Evolutionary conservation across 2,329 filamentous ascomycete genomes (phyloP).

Genomic region (Didymella lethalis): DNA sequence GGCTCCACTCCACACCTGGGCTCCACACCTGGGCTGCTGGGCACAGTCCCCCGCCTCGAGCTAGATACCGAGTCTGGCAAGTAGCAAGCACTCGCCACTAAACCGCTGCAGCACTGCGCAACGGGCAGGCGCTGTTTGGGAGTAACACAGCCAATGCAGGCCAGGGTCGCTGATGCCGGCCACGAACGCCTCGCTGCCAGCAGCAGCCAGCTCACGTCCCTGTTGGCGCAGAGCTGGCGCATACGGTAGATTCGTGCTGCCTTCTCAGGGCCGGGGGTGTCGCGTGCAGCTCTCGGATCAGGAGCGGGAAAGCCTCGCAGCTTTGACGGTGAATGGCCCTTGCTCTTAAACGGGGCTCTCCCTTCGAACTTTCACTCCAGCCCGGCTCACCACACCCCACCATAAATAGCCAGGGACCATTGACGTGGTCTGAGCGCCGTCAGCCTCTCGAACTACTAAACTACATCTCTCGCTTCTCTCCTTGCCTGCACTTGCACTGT

Average conservation of each 20-base stretch:
- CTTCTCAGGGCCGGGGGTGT: slow-evolving; percentile 33
- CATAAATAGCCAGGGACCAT: slow-evolving; percentile 20
- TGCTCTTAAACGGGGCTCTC: slow-evolving; percentile 12
- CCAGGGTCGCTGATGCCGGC: slow-evolving; percentile 1
- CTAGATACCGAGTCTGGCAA: slow-evolving; percentile 4
- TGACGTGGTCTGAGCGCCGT: slow-evolving; percentile 19
- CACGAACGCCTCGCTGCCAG: slow-evolving; percentile 13
- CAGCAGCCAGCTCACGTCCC: slow-evolving; percentile 13
- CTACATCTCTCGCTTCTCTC: slow-evolving; percentile 19
- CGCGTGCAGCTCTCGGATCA: slow-evolving; percentile 38
- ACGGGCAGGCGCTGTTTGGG: slow-evolving; percentile 8
- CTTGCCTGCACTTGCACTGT: slow-evolving; percentile 2
- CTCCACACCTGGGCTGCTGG: background rate
- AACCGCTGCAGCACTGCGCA: slow-evolving; percentile 12
- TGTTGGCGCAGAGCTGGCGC: slow-evolving; percentile 16
- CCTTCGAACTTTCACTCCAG: slow-evolving; percentile 13
- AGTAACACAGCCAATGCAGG: slow-evolving; percentile 7
- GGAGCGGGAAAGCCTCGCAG: slow-evolving; percentile 21
- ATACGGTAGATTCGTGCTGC: slow-evolving; percentile 3
- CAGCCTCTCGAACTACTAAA: slow-evolving; percentile 23
- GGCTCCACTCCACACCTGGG: background rate
- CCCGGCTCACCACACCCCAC: slow-evolving; percentile 3
- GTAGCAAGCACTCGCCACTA: slow-evolving; percentile 1
- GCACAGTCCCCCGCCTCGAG: slow-evolving; percentile 12
- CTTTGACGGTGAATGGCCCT: slow-evolving; percentile 22